Evolutionary conservation across 176 grass and related monocot genomes (phyloP).

Genomic region (Eragrostis nindensis): DNA sequence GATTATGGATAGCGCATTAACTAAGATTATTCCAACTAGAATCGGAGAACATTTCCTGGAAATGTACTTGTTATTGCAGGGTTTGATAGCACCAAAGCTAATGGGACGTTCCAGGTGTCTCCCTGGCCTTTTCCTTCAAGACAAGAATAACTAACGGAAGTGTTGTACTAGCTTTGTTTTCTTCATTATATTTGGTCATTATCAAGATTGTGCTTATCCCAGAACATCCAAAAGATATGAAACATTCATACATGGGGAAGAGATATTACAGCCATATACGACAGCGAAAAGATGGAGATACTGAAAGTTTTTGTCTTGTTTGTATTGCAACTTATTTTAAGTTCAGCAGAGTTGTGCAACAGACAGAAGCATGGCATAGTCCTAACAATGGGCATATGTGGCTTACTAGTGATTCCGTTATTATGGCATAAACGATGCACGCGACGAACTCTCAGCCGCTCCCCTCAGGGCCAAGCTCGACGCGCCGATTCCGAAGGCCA

Average conservation of each 20-base stretch:
- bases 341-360: neutral
- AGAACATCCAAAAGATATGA: constrained; percentile 17
- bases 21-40: neutral
- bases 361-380: neutral
- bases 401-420: neutral
- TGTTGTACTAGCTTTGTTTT: constrained; percentile 22
- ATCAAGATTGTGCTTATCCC: neutral
- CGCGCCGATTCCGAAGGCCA: neutral
- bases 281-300: neutral
- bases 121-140: constrained; percentile 27
- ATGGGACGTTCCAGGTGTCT: constrained; percentile 32
- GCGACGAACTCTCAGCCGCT: too few species aligned
- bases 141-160: constrained; percentile 14
- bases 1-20: neutral
- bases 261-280: neutral
- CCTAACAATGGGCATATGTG: neutral
- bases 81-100: constrained; percentile 22
- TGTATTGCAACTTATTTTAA: neutral
- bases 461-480: neutral
- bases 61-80: neutral
- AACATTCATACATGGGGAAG: neutral
- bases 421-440: neutral
- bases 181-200: constrained; percentile 9
- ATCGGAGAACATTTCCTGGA: neutral
- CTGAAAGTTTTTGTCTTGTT: neutral